Base-by-base conservation (phyloP, 176 grass and related monocot genomes). In the Paspalum notatum region DNA sequence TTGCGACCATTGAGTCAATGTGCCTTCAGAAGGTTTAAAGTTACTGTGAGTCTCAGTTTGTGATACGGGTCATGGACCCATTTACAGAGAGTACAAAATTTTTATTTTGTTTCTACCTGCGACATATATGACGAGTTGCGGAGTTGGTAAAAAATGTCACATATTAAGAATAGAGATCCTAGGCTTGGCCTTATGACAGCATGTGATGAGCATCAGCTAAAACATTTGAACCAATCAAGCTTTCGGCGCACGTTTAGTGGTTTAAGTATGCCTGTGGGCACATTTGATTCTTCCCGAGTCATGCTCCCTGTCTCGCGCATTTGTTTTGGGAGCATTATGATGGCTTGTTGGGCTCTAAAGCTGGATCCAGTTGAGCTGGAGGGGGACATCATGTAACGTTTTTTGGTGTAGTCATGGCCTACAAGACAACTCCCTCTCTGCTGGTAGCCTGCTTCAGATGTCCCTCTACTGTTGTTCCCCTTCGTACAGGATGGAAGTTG, bases 281-380 rank as follows among this genome's bases (percentile, higher is more conserved):
- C 42, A 55, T 85, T 45, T 39, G 8, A 50, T 67, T 76, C 62
- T 22, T 85, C 82, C 60, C 22, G 41, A 70, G 39, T 85, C 72
- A 82, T 22, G 78, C 41, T 85, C 77, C 87, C 14, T 89, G 87
- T 85, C 82, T 66, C 55, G 21, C 1, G 87, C 64, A 65, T 76
- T 70, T 55, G 15, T 59, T 68, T 81, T 74, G 69, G 72, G 55
- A 48, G 76, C 63, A 75, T 47, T 54, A 57, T 62, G 76, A 48
- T 70, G 81, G 32, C 84, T 69, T 49, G 49, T 75, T 80, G 68
- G 62, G 46, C 57, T 64, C 25, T 85, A 81, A 89, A 81, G 77
- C 62, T 43, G 87, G 82, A 89, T 85, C 72, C 77, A 77, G 71
- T 62, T 81, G 77, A 69, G 82, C 81, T 85, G 77, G 77, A 77